phyloP scores from a whole-genome alignment of 139 green algal genomes.

The Auxenochlorella pyrenoidosa region DNA sequence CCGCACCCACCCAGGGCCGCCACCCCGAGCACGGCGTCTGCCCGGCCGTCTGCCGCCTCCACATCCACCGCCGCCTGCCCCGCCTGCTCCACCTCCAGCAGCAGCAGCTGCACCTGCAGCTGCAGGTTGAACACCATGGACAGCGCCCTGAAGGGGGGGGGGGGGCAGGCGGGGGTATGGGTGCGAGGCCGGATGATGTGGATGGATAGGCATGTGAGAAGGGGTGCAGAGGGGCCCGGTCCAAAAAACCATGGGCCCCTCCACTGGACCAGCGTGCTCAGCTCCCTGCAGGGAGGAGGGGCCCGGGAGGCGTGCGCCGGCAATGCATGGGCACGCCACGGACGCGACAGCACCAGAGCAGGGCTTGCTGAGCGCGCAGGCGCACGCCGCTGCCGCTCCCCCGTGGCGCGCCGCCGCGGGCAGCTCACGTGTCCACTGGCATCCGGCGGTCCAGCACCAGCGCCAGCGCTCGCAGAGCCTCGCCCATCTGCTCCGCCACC shows the following conservation, averaged over 20 bases:
- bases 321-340: too few relatives aligned
- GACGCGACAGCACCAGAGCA: too few relatives aligned
- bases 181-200: too few relatives aligned
- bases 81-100: slow-evolving; percentile 38
- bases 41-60: background rate
- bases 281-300: too few relatives aligned
- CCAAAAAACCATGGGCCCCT: too few relatives aligned
- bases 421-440: slow-evolving; percentile 6
- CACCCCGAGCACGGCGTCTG: slow-evolving; percentile 34
- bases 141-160: background rate
- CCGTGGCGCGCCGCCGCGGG: too few relatives aligned
- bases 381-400: background rate
- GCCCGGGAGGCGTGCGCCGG: too few relatives aligned
- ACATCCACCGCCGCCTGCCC: background rate
- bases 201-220: too few relatives aligned
- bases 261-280: too few relatives aligned
- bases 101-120: slow-evolving; percentile 41
- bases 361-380: background rate
- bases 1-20: slow-evolving; percentile 29
- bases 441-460: background rate
- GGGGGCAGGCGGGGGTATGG: background rate
- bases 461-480: slow-evolving; percentile 11
- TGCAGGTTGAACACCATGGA: slow-evolving; percentile 25
- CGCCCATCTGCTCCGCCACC: slow-evolving; percentile 22
- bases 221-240: too few relatives aligned